Conservation (phyloP, 768 basidiomycete genomes). For the Neoboletus magnificus region DNA sequence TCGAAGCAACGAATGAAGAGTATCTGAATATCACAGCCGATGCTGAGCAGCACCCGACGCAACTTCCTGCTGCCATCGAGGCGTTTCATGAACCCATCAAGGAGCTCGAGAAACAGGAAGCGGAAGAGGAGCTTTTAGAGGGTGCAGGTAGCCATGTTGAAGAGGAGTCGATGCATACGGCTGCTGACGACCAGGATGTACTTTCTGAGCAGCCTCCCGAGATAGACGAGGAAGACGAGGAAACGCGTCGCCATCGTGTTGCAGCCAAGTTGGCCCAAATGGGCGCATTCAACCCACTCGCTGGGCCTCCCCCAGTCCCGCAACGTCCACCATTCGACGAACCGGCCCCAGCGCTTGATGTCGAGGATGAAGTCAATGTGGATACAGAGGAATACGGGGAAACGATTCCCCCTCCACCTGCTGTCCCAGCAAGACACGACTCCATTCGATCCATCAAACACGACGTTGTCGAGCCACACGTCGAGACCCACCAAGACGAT, state of each 20-base stretch:
- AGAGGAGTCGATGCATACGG: neutral
- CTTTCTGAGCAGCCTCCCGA: constrained; percentile 1
- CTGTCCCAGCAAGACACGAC: constrained; percentile 23
- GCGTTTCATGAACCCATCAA: constrained; percentile 3
- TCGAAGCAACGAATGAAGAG: neutral
- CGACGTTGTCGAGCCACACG: constrained; percentile 14
- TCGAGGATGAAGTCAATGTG: constrained; percentile 23
- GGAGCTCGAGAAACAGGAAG: constrained; percentile 12
- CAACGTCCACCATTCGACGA: constrained; percentile 19
- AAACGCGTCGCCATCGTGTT: constrained; percentile 51
- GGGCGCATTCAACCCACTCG: constrained; percentile 59
- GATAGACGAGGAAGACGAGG: constrained; percentile 39
- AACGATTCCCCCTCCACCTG: constrained; percentile 15
- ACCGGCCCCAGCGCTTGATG: constrained; percentile 2
- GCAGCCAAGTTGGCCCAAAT: constrained; percentile 59
- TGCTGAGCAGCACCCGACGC: neutral
- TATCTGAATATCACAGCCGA: neutral
- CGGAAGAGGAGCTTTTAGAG: constrained; percentile 14
- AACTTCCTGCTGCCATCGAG: neutral
- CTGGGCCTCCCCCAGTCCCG: constrained; percentile 30
- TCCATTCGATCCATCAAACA: constrained; percentile 13
- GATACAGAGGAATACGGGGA: constrained; percentile 26
- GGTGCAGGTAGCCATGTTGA: neutral
- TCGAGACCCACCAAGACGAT: constrained; percentile 15
- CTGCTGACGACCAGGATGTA: constrained; percentile 1